phyloP scores from a whole-genome alignment of 1,284 basidiomycete genomes.

The Inonotus obliquus region DNA sequence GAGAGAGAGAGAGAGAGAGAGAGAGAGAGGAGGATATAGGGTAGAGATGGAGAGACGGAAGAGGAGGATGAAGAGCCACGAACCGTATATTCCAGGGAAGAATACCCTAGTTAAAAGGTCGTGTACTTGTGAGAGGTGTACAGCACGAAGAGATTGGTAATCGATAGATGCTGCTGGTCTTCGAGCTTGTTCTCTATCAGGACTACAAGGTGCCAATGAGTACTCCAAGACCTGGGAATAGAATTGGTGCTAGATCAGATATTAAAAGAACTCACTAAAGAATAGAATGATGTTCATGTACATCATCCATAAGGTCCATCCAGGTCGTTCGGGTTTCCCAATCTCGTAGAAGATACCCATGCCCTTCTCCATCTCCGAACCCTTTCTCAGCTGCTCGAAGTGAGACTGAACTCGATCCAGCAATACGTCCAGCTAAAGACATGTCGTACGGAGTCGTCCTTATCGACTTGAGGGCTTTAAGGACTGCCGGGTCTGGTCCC shows the following conservation, averaged over 20 bases:
- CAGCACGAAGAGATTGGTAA: conserved; percentile 55
- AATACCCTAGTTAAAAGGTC: conserved; percentile 60
- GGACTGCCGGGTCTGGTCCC: conserved; percentile 11
- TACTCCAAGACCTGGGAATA: too few species aligned
- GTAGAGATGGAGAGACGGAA: background rate
- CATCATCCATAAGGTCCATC: conserved; percentile 68
- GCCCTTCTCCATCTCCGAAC: conserved; percentile 25
- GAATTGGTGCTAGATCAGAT: too few species aligned
- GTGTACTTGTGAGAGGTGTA: conserved; percentile 64
- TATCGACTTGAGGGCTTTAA: conserved; percentile 48
- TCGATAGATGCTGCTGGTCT: conserved; percentile 49
- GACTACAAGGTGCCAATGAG: conserved; percentile 38
- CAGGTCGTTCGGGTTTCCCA: conserved; percentile 68
- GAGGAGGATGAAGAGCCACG: conserved; percentile 22
- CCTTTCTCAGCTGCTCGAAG: too few species aligned
- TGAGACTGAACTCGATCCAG: conserved; percentile 33
- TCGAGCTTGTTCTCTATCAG: conserved; percentile 41
- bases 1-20: too few species aligned
- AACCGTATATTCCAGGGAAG: conserved; percentile 73
- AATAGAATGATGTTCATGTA: conserved; percentile 55
- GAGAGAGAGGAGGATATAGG: background rate
- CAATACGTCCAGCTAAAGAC: conserved; percentile 60
- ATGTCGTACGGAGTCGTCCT: conserved; percentile 54
- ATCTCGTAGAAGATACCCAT: conserved; percentile 48
- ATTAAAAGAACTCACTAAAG: conserved; percentile 44